A percentile compares a stretch with the other conserved stretches of the same genome.
Conservation (phyloP, 768 basidiomycete species). For the Solioccasus polychromus region DNA sequence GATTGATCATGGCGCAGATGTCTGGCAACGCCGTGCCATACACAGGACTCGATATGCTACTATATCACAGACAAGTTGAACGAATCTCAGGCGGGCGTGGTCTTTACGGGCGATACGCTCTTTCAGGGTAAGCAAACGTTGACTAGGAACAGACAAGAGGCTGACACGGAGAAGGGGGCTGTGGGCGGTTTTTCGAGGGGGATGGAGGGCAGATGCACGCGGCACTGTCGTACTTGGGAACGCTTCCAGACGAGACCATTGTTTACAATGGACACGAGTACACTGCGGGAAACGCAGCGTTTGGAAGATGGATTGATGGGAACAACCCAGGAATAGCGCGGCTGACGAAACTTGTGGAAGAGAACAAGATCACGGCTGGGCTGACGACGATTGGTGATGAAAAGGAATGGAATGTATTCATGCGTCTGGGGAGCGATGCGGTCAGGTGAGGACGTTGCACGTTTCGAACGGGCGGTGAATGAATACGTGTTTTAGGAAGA, state of each 20-base stretch:
- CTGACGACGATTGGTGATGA: constrained; percentile 90
- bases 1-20: constrained; percentile 45
- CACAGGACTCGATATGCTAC: constrained; percentile 95
- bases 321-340: constrained; percentile 58
- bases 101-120: constrained; percentile 95
- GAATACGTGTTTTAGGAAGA: constrained; percentile 40
- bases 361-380: constrained; percentile 69
- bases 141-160: background rate
- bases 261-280: constrained; percentile 94
- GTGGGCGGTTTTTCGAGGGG: constrained; percentile 95
- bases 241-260: constrained; percentile 74
- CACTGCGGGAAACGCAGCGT: constrained; percentile 69
- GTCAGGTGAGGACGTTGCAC: constrained; percentile 51
- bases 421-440: constrained; percentile 65
- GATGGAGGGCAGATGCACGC: constrained; percentile 75
- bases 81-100: constrained; percentile 57
- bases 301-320: constrained; percentile 64
- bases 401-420: constrained; percentile 94
- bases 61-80: constrained; percentile 55
- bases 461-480: background rate
- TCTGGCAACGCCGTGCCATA: constrained; percentile 89
- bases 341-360: constrained; percentile 54
- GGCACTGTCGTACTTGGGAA: constrained; percentile 63
- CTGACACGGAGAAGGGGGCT: constrained; percentile 55
- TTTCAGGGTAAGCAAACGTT: constrained; percentile 46